Evolutionary conservation across 2,329 filamentous ascomycete species (phyloP), one percentile per base, ranked within the genome.

Genomic region (Scedosporium minutisporum): DNA sequence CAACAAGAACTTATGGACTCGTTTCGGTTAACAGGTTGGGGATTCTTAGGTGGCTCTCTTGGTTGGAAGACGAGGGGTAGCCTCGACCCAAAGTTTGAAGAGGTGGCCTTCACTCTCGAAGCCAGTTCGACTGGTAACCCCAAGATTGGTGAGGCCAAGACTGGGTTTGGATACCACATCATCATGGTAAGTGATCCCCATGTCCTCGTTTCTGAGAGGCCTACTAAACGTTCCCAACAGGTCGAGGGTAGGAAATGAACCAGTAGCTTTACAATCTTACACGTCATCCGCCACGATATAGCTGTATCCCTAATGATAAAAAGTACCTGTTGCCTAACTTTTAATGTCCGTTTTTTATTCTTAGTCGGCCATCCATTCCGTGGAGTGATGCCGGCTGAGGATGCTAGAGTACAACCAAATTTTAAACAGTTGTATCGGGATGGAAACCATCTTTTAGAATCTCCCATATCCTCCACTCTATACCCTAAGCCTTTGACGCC

Each of bases 101-200:
- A 86, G 65, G 82, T 89, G 9, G 90, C 89, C 7, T 92, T 87
- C 72, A 82, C 80, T 27, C 78, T 93, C 42, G 84, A 88, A 67
- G 75, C 82, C 1, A 90, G 87, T 69, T 86, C 85, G 7, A 87
- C 85, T 12, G 77, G 72, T 12, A 86, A 76, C 64, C 87, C 89
- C 1, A 87, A 86, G 70, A 82, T 83, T 70, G 88, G 78, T 1
- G 87, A 91, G 76, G 86, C 81, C 23, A 91, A 90, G 79, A 92
- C 89, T 1, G 80, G 78, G 1, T 87, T 89, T 74, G 90, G 89
- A 0, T 92, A 92, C 77, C 89, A 93, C 72, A 85, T 93, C 66
- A 84, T 93, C 66, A 91, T 92, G 86, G 89, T 92, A 65, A 62
- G 74, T 68, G 33, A 38, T 38, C 33, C 33, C 33, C 57, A 4